Percentiles rank a stretch among this genome's conserved stretches.
phyloP scores from a whole-genome alignment of 139 green algal genomes.

The Diplosphaera chodatii region DNA sequence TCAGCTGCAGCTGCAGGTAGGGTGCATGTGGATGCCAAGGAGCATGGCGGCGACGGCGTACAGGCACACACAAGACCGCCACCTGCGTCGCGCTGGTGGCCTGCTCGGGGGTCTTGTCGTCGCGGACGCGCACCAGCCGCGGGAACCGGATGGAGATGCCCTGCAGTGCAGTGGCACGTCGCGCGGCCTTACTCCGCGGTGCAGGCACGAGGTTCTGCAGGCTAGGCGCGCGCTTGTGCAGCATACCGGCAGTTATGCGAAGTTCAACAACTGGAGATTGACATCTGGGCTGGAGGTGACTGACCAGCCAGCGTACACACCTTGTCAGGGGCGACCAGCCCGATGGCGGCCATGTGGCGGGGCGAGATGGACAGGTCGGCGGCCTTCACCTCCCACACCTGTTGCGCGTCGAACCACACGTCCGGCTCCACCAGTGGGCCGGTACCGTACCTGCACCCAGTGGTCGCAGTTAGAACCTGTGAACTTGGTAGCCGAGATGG shows the following conservation, averaged over 20 bases:
- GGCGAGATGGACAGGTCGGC: conserved; percentile 94
- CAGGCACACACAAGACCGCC: no score
- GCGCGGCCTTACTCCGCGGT: conserved; percentile 18
- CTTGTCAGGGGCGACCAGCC: conserved; percentile 57
- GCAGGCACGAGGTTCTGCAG: no score
- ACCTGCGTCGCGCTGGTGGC: conserved; percentile 82
- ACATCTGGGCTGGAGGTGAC: no score
- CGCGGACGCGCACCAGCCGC: conserved; percentile 76
- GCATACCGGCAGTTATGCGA: no score
- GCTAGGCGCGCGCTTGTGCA: no score
- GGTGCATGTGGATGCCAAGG: no score
- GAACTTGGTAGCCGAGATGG: no score
- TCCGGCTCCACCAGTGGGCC: conserved; percentile 66
- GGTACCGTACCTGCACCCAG: conserved; percentile 32
- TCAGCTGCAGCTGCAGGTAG: no score
- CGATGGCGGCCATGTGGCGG: conserved; percentile 78
- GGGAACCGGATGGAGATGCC: conserved; percentile 89
- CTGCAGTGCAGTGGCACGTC: conserved; percentile 13
- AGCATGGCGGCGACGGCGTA: no score
- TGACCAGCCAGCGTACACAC: no score
- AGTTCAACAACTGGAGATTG: no score
- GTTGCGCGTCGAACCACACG: conserved; percentile 87
- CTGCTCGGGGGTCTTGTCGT: conserved; percentile 90
- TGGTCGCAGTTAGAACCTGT: no score
- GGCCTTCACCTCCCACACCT: conserved; percentile 97